Conservation (phyloP, 768 basidiomycete species). For the Mycena sanguinolenta region DNA sequence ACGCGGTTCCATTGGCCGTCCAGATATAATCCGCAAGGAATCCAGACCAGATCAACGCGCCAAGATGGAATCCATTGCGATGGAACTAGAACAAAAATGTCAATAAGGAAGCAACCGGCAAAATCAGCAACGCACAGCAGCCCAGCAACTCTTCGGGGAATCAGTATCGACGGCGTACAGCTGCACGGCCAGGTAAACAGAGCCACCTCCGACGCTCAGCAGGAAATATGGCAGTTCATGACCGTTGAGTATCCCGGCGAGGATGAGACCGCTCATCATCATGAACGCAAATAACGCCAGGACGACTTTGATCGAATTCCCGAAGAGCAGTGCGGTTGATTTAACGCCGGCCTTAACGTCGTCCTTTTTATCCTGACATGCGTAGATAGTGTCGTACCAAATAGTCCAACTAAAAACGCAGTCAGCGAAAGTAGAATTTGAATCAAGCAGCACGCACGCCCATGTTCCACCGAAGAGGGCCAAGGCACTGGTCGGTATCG, state of each 20-base stretch:
- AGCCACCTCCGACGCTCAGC: constrained; percentile 34
- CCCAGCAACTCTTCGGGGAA: constrained; percentile 38
- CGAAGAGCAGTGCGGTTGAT: constrained; percentile 75
- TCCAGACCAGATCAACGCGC: constrained; percentile 34
- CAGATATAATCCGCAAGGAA: constrained; percentile 38
- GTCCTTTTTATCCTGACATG: constrained; percentile 70
- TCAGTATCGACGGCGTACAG: constrained; percentile 36
- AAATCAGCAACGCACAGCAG: constrained; percentile 23
- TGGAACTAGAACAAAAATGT: constrained; percentile 23
- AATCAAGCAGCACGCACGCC: constrained; percentile 21
- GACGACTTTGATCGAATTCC: constrained; percentile 55
- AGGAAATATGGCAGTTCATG: constrained; percentile 39
- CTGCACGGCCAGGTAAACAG: constrained; percentile 36
- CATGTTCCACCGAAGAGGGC: constrained; percentile 32
- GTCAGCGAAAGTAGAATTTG: neutral
- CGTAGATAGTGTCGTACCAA: constrained; percentile 68
- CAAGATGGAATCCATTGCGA: constrained; percentile 38
- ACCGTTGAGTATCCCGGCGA: constrained; percentile 44
- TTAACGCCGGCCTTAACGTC: constrained; percentile 71
- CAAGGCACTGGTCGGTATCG: constrained; percentile 27
- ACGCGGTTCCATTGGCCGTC: constrained; percentile 10
- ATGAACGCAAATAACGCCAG: constrained; percentile 54
- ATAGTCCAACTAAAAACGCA: constrained; percentile 34
- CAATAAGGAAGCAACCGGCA: neutral
- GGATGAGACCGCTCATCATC: constrained; percentile 41